A percentile compares a stretch with the other conserved stretches of the same genome.
phyloP scores from a whole-genome alignment of 768 basidiomycete genomes.

The Phlebiopsis gigantea region DNA sequence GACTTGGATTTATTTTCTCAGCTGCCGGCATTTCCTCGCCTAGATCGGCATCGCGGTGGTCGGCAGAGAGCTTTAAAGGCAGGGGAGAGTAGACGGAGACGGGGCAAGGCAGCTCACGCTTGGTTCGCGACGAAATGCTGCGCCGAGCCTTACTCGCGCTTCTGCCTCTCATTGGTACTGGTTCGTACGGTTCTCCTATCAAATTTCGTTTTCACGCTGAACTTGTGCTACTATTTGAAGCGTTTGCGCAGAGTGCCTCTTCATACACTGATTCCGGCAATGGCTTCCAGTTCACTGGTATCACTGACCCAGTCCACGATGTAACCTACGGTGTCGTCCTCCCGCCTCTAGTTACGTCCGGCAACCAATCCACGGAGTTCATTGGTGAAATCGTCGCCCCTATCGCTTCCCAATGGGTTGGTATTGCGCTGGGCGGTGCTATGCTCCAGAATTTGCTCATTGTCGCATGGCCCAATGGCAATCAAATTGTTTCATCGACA shows the following conservation, averaged over 20 bases:
- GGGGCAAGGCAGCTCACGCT: neutral
- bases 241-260: slow-evolving; percentile 38
- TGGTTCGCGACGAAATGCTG: slow-evolving; percentile 16
- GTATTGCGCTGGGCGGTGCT: slow-evolving; percentile 45
- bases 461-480: slow-evolving; percentile 57
- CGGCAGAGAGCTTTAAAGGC: neutral
- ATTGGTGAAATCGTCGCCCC: slow-evolving; percentile 61
- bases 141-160: slow-evolving; percentile 26
- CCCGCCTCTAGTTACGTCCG: slow-evolving; percentile 39
- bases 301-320: slow-evolving; percentile 27
- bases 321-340: slow-evolving; percentile 45
- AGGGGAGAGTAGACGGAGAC: neutral
- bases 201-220: too few relatives aligned
- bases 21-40: slow-evolving; percentile 12
- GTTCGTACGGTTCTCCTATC: slow-evolving; percentile 21
- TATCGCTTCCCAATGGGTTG: slow-evolving; percentile 49
- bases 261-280: slow-evolving; percentile 46
- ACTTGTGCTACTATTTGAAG: slow-evolving; percentile 23
- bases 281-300: slow-evolving; percentile 46
- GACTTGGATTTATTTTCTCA: slow-evolving; percentile 4
- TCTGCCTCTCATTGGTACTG: slow-evolving; percentile 36
- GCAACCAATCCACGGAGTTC: slow-evolving; percentile 43
- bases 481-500: slow-evolving; percentile 45
- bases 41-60: neutral
- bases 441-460: slow-evolving; percentile 54